Conservation (phyloP, 1,284 basidiomycete species). For the Melampsora americana region DNA sequence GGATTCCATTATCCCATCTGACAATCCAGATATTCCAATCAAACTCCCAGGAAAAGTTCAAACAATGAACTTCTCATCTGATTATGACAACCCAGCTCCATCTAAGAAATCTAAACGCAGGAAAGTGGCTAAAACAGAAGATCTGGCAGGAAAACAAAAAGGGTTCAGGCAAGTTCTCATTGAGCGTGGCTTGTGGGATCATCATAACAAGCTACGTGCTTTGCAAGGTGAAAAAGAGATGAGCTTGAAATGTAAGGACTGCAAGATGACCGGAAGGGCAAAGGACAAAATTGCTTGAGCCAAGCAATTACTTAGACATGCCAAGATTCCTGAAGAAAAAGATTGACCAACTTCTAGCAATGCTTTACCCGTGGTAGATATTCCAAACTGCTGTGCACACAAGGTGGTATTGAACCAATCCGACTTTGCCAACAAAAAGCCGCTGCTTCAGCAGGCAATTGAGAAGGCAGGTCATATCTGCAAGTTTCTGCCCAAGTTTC, state of each 20-base stretch:
- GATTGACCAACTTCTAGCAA: background rate
- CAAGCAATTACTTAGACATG: background rate
- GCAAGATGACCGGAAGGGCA: background rate
- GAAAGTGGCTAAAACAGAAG: background rate
- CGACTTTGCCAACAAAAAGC: background rate
- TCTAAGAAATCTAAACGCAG: background rate
- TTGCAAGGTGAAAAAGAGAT: background rate
- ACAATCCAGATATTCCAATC: constrained; percentile 3
- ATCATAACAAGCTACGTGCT: background rate
- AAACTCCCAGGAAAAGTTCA: background rate
- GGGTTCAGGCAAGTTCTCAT: background rate
- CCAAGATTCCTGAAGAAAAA: background rate
- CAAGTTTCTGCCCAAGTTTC: too few species aligned
- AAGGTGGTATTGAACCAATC: background rate
- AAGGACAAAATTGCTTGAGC: background rate
- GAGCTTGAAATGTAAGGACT: background rate
- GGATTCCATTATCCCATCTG: constrained; percentile 8
- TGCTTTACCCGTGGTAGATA: background rate
- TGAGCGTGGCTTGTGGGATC: too few species aligned
- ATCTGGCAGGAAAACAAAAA: background rate
- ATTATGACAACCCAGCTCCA: too few species aligned
- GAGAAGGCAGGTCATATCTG: background rate
- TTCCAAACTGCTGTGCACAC: background rate
- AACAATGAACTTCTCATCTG: too few species aligned
- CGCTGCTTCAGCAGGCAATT: background rate